These are phyloP conservation scores for Monosporascus sp. DNA, from an alignment of 2,329 filamentous ascomycete genomes.

Conservation along the genomic window DNA sequence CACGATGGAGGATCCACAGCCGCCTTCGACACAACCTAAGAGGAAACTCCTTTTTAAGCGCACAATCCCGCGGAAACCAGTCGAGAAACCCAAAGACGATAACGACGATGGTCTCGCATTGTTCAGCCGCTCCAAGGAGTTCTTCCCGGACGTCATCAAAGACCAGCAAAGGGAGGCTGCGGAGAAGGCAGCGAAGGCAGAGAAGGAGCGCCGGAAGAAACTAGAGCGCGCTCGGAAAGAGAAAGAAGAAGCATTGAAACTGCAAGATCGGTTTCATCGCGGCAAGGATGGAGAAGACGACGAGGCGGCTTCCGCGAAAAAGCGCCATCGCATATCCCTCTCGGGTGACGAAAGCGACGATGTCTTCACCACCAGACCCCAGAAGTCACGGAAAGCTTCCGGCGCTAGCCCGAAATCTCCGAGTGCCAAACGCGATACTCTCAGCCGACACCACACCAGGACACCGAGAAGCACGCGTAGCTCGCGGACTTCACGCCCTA, in stretches of 20 bases:
- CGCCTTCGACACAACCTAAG: constrained; percentile 21
- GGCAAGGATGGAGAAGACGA: constrained; percentile 8
- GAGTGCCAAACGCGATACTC: constrained; percentile 5
- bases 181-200: constrained; percentile 18
- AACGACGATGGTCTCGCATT: constrained; percentile 37
- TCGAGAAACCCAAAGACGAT: constrained; percentile 24
- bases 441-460: constrained; percentile 1
- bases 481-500: neutral
- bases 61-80: constrained; percentile 33
- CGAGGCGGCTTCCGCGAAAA: constrained; percentile 11
- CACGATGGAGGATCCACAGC: constrained; percentile 27
- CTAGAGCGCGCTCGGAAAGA: constrained; percentile 11
- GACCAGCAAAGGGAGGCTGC: constrained; percentile 28
- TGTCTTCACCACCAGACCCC: constrained; percentile 6
- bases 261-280: neutral
- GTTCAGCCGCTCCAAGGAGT: constrained; percentile 45
- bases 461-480: neutral
- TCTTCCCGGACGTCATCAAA: constrained; percentile 40
- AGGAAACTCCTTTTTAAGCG: constrained; percentile 45
- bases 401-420: constrained; percentile 7
- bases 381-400: constrained; percentile 13
- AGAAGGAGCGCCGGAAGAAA: constrained; percentile 18
- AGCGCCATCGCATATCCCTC: constrained; percentile 13
- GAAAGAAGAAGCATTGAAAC: neutral
- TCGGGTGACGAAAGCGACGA: constrained; percentile 11